Evolutionary conservation across 331 rosid species (phyloP), one percentile per base, ranked within the genome.

Genomic region (Pyracantha coccinea): DNA sequence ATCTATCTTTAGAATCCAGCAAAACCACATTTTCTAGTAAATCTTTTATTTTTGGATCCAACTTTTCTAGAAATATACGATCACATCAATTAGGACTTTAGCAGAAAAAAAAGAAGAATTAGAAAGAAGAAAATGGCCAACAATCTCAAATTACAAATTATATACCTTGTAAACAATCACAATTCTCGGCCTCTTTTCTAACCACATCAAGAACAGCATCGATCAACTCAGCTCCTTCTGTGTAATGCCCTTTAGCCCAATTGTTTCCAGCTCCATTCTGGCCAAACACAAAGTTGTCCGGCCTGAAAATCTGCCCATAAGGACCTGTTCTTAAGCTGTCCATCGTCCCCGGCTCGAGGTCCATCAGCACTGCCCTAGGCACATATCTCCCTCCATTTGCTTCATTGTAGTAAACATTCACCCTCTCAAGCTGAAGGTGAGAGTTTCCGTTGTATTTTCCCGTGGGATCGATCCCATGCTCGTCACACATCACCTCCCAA

Each of bases 311-410:
- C 52, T 85, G 84, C 16, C 97, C 97, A 67, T 68, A 86, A 75
- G 97, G 89, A 77, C 96, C 89, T 9, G 96, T 79, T 19, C 96
- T 85, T 66, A 92, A 76, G 82, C 96, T 89, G 78, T 92, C 97
- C 97, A 92, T 92, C 72, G 97, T 92, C 4, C 97, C 97, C 5
- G 97, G 97, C 74, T 92, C 97, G 50, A 92, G 97, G 79, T 92
- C 97, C 90, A 92, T 71, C 4, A 92, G 68, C 78, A 92, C 96
- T 52, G 97, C 97, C 79, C 97, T 77, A 2, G 97, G 97, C 47
- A 92, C 97, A 55, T 89, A 86, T 12, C 97, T 74, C 38, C 97
- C 93, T 0, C 96, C 97, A 47, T 82, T 92, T 23, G 96, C 97
- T 78, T 92, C 97, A 66, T 92, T 92, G 85, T 85, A 92, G 81